Evolutionary conservation across 306 rosid species (phyloP), one percentile per base, ranked within the genome.

Genomic region (Potentilla sterilis): DNA sequence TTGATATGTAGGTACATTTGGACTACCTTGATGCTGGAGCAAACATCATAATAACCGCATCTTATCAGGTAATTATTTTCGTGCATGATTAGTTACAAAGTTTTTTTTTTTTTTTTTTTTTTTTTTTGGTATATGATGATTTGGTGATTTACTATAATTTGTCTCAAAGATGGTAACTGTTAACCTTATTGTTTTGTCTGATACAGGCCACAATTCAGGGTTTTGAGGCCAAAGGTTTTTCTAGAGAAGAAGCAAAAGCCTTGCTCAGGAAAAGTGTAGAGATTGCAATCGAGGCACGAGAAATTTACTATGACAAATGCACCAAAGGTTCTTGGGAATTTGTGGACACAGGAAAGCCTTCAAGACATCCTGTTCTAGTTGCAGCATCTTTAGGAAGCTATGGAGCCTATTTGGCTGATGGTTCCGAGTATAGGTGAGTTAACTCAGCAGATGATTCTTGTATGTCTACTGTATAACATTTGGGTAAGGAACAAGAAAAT

Each of bases 301-400:
- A 87, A 5, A 89, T 92, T 74, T 90, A 90, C 32, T 68, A 89
- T 18, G 89, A 85, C 47, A 82, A 79, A 72, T 85, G 87, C n/a
- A 85, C 86, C 2, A 89, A 90, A 69, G 87, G 83, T 79, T 84
- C 88, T 59, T 83, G 84, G 75, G 97, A 89, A 38, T 85, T 81
- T 11, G 6, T 51, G 10, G 84, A 80, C 21, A 74, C 69, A 71
- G 89, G 77, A 58, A 78, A 73, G 61, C 41, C 68, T 62, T 61
- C 79, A 14, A 81, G 68, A 9, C 87, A 87, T 13, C 93, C 93
- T 5, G 81, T 90, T 83, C 66, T 95, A 18, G 75, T 92, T 71
- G 97, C 97, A 21, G 98, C 98, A 73, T 95, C 98, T 9, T 89
- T 92, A 19, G 98, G 98, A 67, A 94, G 98, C 76, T 95, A 92